Conservation (phyloP, 1,139 yeast genomes). For the Hyphopichia wangnamkhiaoensis region DNA sequence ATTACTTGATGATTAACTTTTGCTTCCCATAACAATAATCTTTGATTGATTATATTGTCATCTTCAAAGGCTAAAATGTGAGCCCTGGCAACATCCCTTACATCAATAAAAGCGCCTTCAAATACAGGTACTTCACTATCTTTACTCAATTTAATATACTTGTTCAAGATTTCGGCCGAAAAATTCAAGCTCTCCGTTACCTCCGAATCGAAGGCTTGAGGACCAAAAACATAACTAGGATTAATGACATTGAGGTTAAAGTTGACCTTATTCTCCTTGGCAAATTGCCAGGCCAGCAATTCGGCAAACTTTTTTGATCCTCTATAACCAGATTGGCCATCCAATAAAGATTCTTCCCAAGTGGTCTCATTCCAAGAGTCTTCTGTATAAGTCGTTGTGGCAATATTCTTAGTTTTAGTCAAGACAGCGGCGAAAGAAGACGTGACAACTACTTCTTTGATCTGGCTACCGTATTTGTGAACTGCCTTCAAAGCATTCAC, state of each 20-base stretch:
- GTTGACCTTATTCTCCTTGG: slow-evolving; percentile 9
- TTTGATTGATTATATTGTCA: slow-evolving; percentile 12
- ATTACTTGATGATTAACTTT: slow-evolving; percentile 20
- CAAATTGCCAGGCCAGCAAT: slow-evolving; percentile 46
- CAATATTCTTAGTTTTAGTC: slow-evolving; percentile 16
- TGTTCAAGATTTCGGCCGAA: slow-evolving; percentile 17
- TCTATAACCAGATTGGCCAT: slow-evolving; percentile 26
- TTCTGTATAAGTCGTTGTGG: slow-evolving; percentile 15
- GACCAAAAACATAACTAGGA: slow-evolving; percentile 23
- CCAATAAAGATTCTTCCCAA: slow-evolving; percentile 16
- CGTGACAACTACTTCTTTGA: slow-evolving; percentile 27
- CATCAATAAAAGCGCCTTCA: slow-evolving; percentile 33
- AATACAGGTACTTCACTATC: slow-evolving; percentile 7
- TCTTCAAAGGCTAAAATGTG: slow-evolving; percentile 36
- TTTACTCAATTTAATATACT: slow-evolving; percentile 8
- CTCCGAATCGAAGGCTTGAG: slow-evolving; percentile 26
- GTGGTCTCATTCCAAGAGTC: slow-evolving; percentile 21
- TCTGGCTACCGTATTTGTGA: slow-evolving; percentile 24
- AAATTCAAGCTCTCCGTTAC: slow-evolving; percentile 10
- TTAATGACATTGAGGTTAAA: slow-evolving; percentile 15
- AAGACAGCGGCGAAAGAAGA: slow-evolving; percentile 28
- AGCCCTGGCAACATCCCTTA: slow-evolving; percentile 41
- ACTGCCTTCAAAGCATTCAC: slow-evolving; percentile 29
- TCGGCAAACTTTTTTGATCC: slow-evolving; percentile 36
- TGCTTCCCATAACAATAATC: slow-evolving; percentile 14